Conservation (phyloP, 495 filamentous ascomycete genomes). For the Lophiostoma macrostomum region DNA sequence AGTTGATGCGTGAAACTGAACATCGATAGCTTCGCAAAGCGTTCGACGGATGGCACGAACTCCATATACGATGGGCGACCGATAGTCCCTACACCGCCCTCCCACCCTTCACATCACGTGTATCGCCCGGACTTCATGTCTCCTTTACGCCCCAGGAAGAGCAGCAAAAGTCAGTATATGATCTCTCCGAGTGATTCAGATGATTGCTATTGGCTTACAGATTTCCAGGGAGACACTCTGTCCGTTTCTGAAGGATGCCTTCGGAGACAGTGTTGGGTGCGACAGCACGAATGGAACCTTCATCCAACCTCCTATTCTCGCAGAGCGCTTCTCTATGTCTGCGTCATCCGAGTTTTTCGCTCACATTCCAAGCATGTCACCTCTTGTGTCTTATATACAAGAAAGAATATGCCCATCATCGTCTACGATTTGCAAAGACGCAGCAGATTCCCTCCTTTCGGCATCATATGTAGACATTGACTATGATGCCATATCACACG, state of each 20-base stretch:
- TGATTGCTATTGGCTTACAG: neutral
- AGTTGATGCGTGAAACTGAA: neutral
- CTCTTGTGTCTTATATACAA: slow-evolving; percentile 57
- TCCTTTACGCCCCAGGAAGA: slow-evolving; percentile 63
- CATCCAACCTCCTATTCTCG: slow-evolving; percentile 57
- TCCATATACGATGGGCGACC: slow-evolving; percentile 79
- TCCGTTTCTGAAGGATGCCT: slow-evolving; percentile 56
- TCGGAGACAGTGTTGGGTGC: slow-evolving; percentile 52
- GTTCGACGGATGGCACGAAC: slow-evolving; percentile 65
- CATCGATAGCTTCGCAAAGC: slow-evolving; percentile 52
- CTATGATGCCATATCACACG: slow-evolving; percentile 68
- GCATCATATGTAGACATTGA: slow-evolving; percentile 73
- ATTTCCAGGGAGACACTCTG: slow-evolving; percentile 58
- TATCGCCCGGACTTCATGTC: slow-evolving; percentile 79
- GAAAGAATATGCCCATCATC: slow-evolving; percentile 51
- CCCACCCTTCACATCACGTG: slow-evolving; percentile 68
- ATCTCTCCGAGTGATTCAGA: neutral
- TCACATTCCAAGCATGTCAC: slow-evolving; percentile 53
- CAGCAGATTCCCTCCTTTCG: slow-evolving; percentile 42
- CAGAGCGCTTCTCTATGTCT: slow-evolving; percentile 62
- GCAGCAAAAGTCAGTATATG: slow-evolving; percentile 41
- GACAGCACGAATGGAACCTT: slow-evolving; percentile 60
- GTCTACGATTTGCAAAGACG: slow-evolving; percentile 1
- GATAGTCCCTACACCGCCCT: slow-evolving; percentile 53
- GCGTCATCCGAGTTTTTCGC: slow-evolving; percentile 68